A percentile compares a stretch with the other conserved stretches of the same genome.
Evolutionary conservation across 148 eudicot genomes (phyloP).

Genomic region (Agrostemma githago): DNA sequence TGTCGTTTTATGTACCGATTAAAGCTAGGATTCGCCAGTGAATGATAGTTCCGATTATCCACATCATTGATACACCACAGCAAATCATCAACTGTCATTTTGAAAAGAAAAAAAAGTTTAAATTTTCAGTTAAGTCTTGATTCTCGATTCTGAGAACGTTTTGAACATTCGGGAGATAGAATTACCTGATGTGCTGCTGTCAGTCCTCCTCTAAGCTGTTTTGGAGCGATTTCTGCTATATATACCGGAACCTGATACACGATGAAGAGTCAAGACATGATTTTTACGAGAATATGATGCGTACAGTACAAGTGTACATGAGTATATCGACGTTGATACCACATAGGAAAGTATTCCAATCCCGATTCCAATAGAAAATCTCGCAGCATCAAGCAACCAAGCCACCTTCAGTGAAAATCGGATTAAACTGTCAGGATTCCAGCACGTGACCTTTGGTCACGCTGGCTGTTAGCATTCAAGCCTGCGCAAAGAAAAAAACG

Average conservation of each 20-base stretch:
- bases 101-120: background rate
- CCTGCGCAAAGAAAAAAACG: background rate
- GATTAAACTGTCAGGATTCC: background rate
- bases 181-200: constrained; percentile 71
- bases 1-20: constrained; percentile 32
- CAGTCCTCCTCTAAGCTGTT: constrained; percentile 72
- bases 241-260: constrained; percentile 70
- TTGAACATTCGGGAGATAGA: background rate
- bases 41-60: constrained; percentile 47
- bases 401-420: constrained; percentile 36
- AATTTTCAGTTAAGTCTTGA: no score
- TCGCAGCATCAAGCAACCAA: constrained; percentile 65
- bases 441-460: no score
- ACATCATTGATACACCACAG: constrained; percentile 57
- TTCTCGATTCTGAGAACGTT: no score
- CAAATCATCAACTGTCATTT: constrained; percentile 62
- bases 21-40: constrained; percentile 57
- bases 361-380: constrained; percentile 58
- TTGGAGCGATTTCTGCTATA: constrained; percentile 84
- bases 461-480: no score
- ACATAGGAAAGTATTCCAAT: constrained; percentile 73
- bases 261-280: background rate
- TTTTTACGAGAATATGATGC: background rate
- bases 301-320: background rate
- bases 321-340: constrained; percentile 29